A percentile compares a stretch with the other conserved stretches of the same genome.
Conservation (phyloP, 129 eudicot genomes). For the Saposhnikovia divaricata region DNA sequence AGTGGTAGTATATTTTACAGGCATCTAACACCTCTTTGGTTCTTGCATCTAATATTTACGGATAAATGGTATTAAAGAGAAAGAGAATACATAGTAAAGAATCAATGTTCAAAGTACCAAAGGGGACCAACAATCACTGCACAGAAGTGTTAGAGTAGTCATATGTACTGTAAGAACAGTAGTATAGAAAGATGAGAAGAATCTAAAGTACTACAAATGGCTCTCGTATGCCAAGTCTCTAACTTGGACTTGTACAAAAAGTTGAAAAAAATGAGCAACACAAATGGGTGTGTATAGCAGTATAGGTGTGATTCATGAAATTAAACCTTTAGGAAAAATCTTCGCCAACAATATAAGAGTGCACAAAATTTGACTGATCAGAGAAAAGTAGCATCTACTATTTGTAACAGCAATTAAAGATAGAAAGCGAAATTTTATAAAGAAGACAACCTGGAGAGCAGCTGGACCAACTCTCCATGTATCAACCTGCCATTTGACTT, state of each 20-base stretch:
- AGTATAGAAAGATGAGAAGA: not conserved
- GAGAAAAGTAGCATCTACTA: not conserved
- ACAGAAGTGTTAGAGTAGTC: too few species aligned
- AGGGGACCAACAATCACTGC: too few species aligned
- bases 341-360: not conserved
- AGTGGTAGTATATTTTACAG: not conserved
- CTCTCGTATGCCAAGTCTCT: not conserved
- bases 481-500: constrained; percentile 84
- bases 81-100: not conserved
- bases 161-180: too few species aligned
- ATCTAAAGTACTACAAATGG: not conserved
- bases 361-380: not conserved
- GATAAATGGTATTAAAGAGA: not conserved
- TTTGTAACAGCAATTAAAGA: not conserved
- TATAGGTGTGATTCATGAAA: too few species aligned
- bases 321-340: not conserved
- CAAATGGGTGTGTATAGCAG: too few species aligned
- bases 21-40: not conserved
- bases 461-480: constrained; percentile 98
- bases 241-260: not conserved
- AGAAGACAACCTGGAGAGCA: constrained; percentile 73
- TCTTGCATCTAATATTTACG: not conserved
- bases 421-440: not conserved
- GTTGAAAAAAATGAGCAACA: too few species aligned
- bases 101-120: too few species aligned